A percentile compares a stretch with the other conserved stretches of the same genome.
Evolutionary conservation across 306 rosid genomes (phyloP).

Genomic region (Glycine latifolia): DNA sequence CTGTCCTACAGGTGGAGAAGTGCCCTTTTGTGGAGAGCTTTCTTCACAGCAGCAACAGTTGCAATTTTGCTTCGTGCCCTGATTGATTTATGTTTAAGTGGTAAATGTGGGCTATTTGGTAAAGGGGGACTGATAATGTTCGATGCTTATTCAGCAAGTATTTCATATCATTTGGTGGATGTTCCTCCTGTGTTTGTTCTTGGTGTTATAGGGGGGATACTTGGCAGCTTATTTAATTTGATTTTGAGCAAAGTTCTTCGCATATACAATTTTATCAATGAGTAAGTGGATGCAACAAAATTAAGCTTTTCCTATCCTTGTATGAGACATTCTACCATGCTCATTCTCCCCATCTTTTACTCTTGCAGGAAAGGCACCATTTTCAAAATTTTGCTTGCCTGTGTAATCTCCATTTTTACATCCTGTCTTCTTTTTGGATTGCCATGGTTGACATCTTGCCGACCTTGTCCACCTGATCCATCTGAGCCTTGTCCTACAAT

Average conservation of each 20-base stretch:
- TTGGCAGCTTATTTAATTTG: slow-evolving; percentile 86
- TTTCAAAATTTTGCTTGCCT: slow-evolving; percentile 76
- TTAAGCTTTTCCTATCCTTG: slow-evolving; percentile 29
- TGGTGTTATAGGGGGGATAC: slow-evolving; percentile 82
- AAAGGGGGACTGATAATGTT: slow-evolving; percentile 97
- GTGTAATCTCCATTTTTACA: slow-evolving; percentile 77
- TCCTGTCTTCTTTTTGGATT: slow-evolving; percentile 93
- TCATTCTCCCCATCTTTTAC: slow-evolving; percentile 41
- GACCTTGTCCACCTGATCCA: slow-evolving; percentile 76
- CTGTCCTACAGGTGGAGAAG: slow-evolving; percentile 87
- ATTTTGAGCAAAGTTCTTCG: slow-evolving; percentile 77
- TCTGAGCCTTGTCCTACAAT: slow-evolving; percentile 89
- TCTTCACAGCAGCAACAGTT: slow-evolving; percentile 87
- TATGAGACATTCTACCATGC: slow-evolving; percentile 34
- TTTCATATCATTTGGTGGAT: slow-evolving; percentile 76
- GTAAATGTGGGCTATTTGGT: slow-evolving; percentile 92
- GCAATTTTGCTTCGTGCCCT: slow-evolving; percentile 87
- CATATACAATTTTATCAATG: slow-evolving; percentile 71
- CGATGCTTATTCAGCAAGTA: slow-evolving; percentile 72
- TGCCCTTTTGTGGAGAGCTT: slow-evolving; percentile 96
- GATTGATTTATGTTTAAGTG: slow-evolving; percentile 85
- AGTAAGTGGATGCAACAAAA: slow-evolving; percentile 53
- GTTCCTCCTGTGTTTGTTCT: slow-evolving; percentile 83
- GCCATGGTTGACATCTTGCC: slow-evolving; percentile 89
- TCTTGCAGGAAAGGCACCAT: slow-evolving; percentile 74